A percentile compares a stretch with the other conserved stretches of the same genome.
Conservation (phyloP, 345 rosid species). For the Murraya paniculata region DNA sequence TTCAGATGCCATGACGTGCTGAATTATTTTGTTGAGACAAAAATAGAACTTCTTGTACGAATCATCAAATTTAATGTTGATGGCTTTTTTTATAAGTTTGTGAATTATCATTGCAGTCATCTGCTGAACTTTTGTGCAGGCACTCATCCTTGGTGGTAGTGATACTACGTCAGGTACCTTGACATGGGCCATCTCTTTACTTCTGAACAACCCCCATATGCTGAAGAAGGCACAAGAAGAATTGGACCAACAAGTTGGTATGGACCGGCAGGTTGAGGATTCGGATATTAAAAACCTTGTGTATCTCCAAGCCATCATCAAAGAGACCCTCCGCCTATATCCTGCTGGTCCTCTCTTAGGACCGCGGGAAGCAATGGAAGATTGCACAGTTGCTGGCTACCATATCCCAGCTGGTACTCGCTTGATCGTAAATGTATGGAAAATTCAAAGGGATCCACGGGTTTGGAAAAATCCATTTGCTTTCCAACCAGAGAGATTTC, state of each 20-base stretch:
- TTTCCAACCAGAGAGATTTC: constrained; percentile 51
- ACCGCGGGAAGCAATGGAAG: constrained; percentile 47
- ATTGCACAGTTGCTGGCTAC: constrained; percentile 47
- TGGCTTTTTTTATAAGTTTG: not conserved
- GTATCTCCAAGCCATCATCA: constrained; percentile 58
- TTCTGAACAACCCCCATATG: constrained; percentile 42
- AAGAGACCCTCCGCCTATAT: constrained; percentile 58
- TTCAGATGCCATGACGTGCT: not conserved
- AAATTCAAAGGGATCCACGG: constrained; percentile 46
- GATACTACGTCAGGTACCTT: constrained; percentile 45
- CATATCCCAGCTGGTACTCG: constrained; percentile 42
- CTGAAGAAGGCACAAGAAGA: constrained; percentile 51
- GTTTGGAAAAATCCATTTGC: constrained; percentile 37
- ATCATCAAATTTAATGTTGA: not conserved
- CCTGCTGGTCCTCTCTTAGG: constrained; percentile 58
- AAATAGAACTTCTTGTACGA: too few relatives aligned
- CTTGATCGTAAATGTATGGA: constrained; percentile 49
- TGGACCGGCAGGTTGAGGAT: constrained; percentile 43
- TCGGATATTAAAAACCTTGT: constrained; percentile 44
- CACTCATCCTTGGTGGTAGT: constrained; percentile 47
- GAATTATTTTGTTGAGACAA: too few relatives aligned
- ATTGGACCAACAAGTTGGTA: constrained; percentile 44
- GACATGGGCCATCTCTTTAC: constrained; percentile 61
- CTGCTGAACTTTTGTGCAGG: constrained; percentile 22
- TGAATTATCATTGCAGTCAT: not conserved